These are phyloP conservation scores for Fonsecaea multimorphosa DNA, from an alignment of 2,329 filamentous ascomycete species.

Conservation along the genomic window DNA sequence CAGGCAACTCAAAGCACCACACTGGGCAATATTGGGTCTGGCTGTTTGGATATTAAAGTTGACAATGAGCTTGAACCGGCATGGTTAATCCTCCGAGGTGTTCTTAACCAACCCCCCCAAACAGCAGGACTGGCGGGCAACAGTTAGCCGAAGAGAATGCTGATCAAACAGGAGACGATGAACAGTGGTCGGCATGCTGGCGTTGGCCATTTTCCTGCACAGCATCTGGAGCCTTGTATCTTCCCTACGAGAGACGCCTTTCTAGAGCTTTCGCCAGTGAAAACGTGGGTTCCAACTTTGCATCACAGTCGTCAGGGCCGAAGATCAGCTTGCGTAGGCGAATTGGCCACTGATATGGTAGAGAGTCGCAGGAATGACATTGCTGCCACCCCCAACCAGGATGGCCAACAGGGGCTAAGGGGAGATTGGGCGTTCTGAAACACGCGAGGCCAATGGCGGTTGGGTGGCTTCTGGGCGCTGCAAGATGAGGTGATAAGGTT, in stretches of 20 bases:
- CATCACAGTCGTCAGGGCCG: background rate
- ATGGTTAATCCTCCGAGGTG: constrained; percentile 10
- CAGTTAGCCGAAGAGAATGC: constrained; percentile 2
- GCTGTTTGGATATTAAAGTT: constrained; percentile 11
- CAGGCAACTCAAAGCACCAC: constrained; percentile 19
- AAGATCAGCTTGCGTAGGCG: constrained; percentile 6
- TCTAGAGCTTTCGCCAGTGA: constrained; percentile 8
- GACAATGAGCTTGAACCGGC: constrained; percentile 13
- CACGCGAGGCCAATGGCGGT: constrained; percentile 12
- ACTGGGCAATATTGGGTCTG: constrained; percentile 19
- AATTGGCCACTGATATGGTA: constrained; percentile 10
- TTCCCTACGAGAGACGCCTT: background rate
- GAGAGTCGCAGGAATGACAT: background rate
- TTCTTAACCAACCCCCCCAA: background rate
- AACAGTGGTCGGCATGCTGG: background rate
- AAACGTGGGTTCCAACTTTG: constrained; percentile 9
- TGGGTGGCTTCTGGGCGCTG: constrained; percentile 17
- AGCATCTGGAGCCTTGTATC: background rate
- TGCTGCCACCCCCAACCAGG: constrained; percentile 2
- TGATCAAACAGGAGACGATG: constrained; percentile 23
- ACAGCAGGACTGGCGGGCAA: constrained; percentile 20
- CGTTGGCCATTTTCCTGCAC: background rate
- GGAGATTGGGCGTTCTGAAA: constrained; percentile 31
- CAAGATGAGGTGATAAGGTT: constrained; percentile 32
- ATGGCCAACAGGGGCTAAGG: constrained; percentile 11